Evolutionary conservation across 2,329 filamentous ascomycete species (phyloP).

Genomic region (Stagonosporopsis cucurbitacearum): DNA sequence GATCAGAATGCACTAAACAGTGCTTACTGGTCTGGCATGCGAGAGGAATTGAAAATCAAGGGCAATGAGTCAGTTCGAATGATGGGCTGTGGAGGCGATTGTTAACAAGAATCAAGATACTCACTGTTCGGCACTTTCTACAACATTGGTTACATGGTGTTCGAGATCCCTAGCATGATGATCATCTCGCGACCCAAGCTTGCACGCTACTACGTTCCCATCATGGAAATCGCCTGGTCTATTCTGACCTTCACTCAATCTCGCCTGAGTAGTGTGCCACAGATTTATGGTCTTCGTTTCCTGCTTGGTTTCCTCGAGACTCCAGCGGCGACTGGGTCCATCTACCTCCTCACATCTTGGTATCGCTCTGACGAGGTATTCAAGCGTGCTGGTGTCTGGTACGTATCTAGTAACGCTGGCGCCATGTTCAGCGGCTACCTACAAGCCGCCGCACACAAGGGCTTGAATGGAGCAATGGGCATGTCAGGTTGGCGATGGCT

Average conservation of each 20-base stretch:
- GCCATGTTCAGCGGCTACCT: slow-evolving; percentile 62
- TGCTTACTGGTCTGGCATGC: slow-evolving; percentile 32
- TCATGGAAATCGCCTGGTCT: slow-evolving; percentile 45
- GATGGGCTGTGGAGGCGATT: background rate
- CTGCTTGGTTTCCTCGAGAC: slow-evolving; percentile 40
- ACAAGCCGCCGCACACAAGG: slow-evolving; percentile 58
- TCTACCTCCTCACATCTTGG: slow-evolving; percentile 44
- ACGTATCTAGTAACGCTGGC: slow-evolving; percentile 57
- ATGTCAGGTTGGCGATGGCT: slow-evolving; percentile 56
- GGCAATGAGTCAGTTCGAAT: slow-evolving; percentile 56
- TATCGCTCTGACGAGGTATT: slow-evolving; percentile 53
- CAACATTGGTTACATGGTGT: slow-evolving; percentile 43
- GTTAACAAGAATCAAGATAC: slow-evolving; percentile 49
- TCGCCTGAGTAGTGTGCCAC: slow-evolving; percentile 36
- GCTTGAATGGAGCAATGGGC: slow-evolving; percentile 51
- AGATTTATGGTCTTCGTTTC: slow-evolving; percentile 46
- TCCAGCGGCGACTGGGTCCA: slow-evolving; percentile 35
- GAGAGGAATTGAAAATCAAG: slow-evolving; percentile 30
- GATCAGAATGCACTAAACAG: slow-evolving; percentile 30
- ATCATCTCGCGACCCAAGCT: slow-evolving; percentile 44
- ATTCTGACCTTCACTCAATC: slow-evolving; percentile 44
- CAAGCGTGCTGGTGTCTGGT: slow-evolving; percentile 61
- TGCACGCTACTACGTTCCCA: slow-evolving; percentile 41
- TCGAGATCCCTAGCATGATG: slow-evolving; percentile 43
- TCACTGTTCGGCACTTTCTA: slow-evolving; percentile 52